Conservation (phyloP, 2,329 filamentous ascomycete genomes). For the Pseudopithomyces maydicus region DNA sequence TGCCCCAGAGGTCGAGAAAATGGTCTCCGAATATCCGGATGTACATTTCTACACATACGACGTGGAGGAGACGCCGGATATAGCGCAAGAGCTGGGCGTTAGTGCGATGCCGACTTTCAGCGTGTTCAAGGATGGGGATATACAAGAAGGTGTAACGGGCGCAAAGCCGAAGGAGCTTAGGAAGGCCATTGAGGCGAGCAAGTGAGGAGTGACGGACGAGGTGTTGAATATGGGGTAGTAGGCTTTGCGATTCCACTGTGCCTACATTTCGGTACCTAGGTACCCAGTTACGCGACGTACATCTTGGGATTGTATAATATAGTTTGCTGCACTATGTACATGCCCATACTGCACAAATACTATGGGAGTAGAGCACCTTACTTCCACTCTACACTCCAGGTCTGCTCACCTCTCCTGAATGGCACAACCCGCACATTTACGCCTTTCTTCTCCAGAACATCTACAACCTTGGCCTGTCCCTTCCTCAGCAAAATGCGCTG, state of each 20-base stretch:
- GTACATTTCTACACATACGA: conserved; percentile 37
- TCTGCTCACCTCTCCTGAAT: conserved; percentile 66
- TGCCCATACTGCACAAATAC: too few species aligned
- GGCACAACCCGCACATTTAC: conserved; percentile 65
- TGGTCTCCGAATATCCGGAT: conserved; percentile 28
- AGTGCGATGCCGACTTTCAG: conserved; percentile 34
- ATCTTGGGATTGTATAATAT: too few species aligned
- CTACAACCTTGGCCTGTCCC: conserved; percentile 59
- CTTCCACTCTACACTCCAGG: conserved; percentile 57
- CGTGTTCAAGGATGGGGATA: conserved; percentile 37
- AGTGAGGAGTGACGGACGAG: conserved; percentile 6
- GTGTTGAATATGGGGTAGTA: too few species aligned
- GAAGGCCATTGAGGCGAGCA: conserved; percentile 29
- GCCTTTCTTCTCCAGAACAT: conserved; percentile 60
- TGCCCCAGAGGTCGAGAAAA: conserved; percentile 33
- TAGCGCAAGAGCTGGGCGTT: conserved; percentile 37
- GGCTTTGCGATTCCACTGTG: too few species aligned
- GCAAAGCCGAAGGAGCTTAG: conserved; percentile 25
- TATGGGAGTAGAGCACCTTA: conserved; percentile 5
- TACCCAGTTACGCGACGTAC: too few species aligned
- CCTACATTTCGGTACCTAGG: too few species aligned
- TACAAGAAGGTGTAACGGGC: conserved; percentile 28
- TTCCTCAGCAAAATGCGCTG: conserved; percentile 63
- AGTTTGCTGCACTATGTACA: too few species aligned
- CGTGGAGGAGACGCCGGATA: conserved; percentile 35